Conservation (phyloP, 345 rosid species). For the Isatis tinctoria region DNA sequence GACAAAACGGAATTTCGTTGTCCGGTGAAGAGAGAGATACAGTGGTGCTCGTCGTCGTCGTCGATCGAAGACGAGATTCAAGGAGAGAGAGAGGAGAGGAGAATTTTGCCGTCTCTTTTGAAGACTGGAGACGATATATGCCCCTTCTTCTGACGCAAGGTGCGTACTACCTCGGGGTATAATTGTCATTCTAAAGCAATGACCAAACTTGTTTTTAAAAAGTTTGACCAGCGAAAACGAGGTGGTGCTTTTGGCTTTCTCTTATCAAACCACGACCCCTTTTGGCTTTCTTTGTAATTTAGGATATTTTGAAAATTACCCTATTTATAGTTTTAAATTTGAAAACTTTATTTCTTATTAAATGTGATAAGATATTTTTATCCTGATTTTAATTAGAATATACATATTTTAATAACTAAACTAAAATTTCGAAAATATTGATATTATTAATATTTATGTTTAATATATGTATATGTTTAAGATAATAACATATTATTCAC, state of each 20-base stretch:
- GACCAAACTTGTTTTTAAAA: neutral
- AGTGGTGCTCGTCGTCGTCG: neutral
- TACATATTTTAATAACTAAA: too few relatives aligned
- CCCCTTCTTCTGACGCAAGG: neutral
- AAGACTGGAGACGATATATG: neutral
- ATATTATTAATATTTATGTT: too few relatives aligned
- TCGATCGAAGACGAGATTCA: neutral
- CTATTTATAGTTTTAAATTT: too few relatives aligned
- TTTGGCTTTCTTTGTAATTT: neutral
- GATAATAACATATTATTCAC: too few relatives aligned
- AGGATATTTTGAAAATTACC: too few relatives aligned
- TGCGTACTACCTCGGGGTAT: neutral
- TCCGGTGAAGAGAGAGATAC: conserved; percentile 9
- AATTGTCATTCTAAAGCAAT: neutral
- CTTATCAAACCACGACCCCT: neutral
- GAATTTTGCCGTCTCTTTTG: neutral
- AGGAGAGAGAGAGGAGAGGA: neutral
- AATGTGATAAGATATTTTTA: too few relatives aligned
- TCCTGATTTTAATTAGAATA: too few relatives aligned
- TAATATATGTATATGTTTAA: too few relatives aligned
- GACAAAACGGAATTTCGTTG: neutral
- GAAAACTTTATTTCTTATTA: too few relatives aligned
- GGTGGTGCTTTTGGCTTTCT: neutral
- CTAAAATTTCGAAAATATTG: too few relatives aligned
- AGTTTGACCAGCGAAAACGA: conserved; percentile 12